A percentile compares a stretch with the other conserved stretches of the same genome.
Conservation (phyloP, 495 filamentous ascomycete species). For the Astrothelium macrocarpum region DNA sequence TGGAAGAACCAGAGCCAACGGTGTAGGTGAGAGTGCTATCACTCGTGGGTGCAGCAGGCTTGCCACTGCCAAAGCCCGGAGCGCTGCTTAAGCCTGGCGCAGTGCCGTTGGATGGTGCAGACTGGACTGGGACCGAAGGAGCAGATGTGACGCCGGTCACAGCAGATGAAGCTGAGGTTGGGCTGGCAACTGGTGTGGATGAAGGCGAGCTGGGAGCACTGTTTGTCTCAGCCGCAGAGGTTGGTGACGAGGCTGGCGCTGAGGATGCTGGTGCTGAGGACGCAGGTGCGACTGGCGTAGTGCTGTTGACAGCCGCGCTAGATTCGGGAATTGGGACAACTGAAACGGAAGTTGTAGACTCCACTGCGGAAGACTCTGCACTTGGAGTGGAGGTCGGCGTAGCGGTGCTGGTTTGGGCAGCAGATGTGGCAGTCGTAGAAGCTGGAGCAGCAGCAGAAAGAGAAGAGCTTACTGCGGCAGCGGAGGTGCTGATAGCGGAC, state of each 20-base stretch:
- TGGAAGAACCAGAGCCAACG: conserved; percentile 42
- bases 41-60: neutral
- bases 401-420: neutral
- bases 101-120: neutral
- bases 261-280: neutral
- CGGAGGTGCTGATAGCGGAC: conserved; percentile 1
- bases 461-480: neutral
- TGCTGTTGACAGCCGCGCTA: neutral
- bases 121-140: conserved; percentile 7
- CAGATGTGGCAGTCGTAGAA: neutral
- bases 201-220: conserved; percentile 3
- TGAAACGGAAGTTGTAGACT: neutral
- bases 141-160: neutral
- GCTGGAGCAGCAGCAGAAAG: neutral
- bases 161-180: conserved; percentile 1
- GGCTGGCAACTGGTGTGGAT: neutral
- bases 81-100: neutral
- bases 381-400: neutral
- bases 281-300: neutral
- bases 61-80: conserved; percentile 5
- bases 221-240: neutral
- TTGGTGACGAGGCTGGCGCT: neutral
- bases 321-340: neutral
- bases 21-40: conserved; percentile 26
- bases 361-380: neutral